A percentile compares a stretch with the other conserved stretches of the same genome.
Conservation (phyloP, 2,329 filamentous ascomycete genomes). For the Aspergillus ochraceoroseus region DNA sequence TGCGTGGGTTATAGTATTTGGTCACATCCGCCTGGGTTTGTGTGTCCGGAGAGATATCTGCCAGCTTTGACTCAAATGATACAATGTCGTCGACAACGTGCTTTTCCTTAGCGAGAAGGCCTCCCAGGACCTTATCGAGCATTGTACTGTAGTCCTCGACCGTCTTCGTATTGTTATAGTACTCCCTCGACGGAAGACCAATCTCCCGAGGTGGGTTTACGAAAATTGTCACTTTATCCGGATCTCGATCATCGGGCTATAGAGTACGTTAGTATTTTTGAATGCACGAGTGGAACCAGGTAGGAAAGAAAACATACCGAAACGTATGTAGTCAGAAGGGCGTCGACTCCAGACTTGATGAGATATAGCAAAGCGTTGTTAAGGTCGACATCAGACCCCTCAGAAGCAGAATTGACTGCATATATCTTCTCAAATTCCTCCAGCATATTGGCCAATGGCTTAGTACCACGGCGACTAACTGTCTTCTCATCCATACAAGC, state of each 20-base stretch:
- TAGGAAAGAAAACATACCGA: constrained; percentile 26
- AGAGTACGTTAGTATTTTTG: background rate
- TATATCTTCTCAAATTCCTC: constrained; percentile 49
- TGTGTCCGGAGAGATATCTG: constrained; percentile 54
- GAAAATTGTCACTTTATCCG: constrained; percentile 50
- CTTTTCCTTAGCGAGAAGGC: constrained; percentile 36
- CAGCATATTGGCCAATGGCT: constrained; percentile 56
- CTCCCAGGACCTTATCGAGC: constrained; percentile 40
- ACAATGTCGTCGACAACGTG: constrained; percentile 43
- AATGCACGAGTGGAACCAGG: background rate
- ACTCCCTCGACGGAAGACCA: constrained; percentile 59
- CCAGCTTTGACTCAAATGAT: constrained; percentile 58
- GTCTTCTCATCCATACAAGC: constrained; percentile 61
- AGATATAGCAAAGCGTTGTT: constrained; percentile 38
- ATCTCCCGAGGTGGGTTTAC: constrained; percentile 45
- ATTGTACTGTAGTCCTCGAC: constrained; percentile 49
- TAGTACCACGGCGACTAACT: constrained; percentile 52
- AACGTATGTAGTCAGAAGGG: constrained; percentile 32
- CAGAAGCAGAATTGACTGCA: constrained; percentile 30
- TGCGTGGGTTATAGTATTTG: constrained; percentile 62
- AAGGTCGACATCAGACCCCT: constrained; percentile 26
- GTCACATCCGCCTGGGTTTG: constrained; percentile 59
- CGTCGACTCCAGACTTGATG: constrained; percentile 34
- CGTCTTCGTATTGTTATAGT: constrained; percentile 54
- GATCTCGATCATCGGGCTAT: constrained; percentile 51